Conservation (phyloP, 768 basidiomycete species). For the Gloeopeniophorella convolvens region DNA sequence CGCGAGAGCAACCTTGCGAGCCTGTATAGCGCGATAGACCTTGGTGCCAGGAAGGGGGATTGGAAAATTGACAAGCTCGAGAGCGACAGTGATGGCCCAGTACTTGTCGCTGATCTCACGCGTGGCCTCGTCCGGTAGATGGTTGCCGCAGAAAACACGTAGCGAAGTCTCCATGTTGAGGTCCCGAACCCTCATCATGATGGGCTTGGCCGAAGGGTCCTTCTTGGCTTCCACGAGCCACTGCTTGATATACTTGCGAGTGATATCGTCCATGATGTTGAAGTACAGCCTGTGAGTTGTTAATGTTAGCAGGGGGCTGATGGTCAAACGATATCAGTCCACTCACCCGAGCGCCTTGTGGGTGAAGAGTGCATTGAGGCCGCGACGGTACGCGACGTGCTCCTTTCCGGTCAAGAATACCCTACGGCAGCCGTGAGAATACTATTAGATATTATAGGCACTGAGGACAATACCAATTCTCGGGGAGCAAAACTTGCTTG, state of each 20-base stretch:
- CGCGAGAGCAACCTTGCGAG: slow-evolving; percentile 77
- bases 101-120: slow-evolving; percentile 87
- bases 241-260: slow-evolving; percentile 62
- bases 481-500: slow-evolving; percentile 73
- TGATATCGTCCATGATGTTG: slow-evolving; percentile 72
- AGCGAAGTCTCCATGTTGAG: slow-evolving; percentile 98
- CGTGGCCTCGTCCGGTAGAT: slow-evolving; percentile 77
- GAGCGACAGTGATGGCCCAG: slow-evolving; percentile 91
- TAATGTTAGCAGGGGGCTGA: neutral
- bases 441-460: neutral
- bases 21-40: slow-evolving; percentile 87
- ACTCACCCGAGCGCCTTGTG: slow-evolving; percentile 84
- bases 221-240: slow-evolving; percentile 62
- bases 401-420: slow-evolving; percentile 95
- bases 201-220: slow-evolving; percentile 44
- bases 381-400: slow-evolving; percentile 90
- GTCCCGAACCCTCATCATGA: slow-evolving; percentile 89
- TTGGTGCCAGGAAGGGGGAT: slow-evolving; percentile 93
- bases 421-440: slow-evolving; percentile 38
- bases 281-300: slow-evolving; percentile 64
- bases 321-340: neutral
- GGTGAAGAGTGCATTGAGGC: slow-evolving; percentile 88
- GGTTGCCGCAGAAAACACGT: slow-evolving; percentile 88
- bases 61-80: slow-evolving; percentile 99
- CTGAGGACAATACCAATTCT: slow-evolving; percentile 65